Evolutionary conservation across 495 filamentous ascomycete species (phyloP).

Genomic region (Penicillium flavigenum): DNA sequence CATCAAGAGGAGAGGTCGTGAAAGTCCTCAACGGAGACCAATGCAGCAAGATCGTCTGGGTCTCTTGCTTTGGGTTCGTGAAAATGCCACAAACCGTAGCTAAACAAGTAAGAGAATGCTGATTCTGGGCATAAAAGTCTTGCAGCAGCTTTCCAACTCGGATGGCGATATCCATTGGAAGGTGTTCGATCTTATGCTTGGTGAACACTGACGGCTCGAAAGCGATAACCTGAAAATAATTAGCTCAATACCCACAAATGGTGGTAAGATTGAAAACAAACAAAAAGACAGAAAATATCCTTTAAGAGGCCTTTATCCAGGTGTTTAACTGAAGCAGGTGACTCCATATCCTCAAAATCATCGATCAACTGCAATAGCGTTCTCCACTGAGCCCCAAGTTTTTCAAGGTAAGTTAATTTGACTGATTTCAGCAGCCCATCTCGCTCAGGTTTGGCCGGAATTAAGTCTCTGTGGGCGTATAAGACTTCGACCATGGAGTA

Average conservation of each 20-base stretch:
- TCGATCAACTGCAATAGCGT: not conserved
- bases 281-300: slow-evolving; percentile 13
- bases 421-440: not conserved
- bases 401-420: slow-evolving; percentile 5
- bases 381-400: slow-evolving; percentile 1
- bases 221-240: slow-evolving; percentile 1
- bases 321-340: not conserved
- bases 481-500: slow-evolving; percentile 9
- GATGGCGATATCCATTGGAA: slow-evolving; percentile 7
- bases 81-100: slow-evolving; percentile 11
- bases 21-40: slow-evolving; percentile 12
- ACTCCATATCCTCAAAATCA: not conserved
- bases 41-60: not conserved
- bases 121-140: not conserved
- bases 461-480: not conserved
- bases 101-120: not conserved
- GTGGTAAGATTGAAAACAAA: not conserved
- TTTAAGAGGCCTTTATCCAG: not conserved
- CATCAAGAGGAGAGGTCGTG: not conserved
- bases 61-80: slow-evolving; percentile 3
- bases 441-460: not conserved
- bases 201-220: not conserved
- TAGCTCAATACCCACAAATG: not conserved
- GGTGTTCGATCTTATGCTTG: not conserved
- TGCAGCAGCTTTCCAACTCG: slow-evolving; percentile 7